Evolutionary conservation across 768 basidiomycete genomes (phyloP).

Genomic region (Amanita thiersii): DNA sequence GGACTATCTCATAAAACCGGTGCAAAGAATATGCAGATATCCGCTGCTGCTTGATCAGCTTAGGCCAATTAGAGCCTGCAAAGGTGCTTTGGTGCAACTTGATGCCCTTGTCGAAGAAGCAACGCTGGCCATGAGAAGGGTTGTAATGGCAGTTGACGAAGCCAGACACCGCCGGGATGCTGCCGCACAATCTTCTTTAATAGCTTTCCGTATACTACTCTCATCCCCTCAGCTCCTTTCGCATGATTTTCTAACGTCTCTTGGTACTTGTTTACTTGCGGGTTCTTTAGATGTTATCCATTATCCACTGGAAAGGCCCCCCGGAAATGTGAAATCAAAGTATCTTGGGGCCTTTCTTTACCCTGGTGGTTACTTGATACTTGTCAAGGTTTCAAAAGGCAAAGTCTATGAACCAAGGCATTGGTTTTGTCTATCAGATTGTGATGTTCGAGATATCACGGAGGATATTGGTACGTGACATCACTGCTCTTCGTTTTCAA

Average conservation of each 20-base stretch:
- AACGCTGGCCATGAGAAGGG: slow-evolving; percentile 64
- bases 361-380: slow-evolving; percentile 71
- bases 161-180: slow-evolving; percentile 64
- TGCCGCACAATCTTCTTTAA: slow-evolving; percentile 56
- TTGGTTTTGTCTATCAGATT: slow-evolving; percentile 76
- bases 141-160: slow-evolving; percentile 74
- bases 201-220: slow-evolving; percentile 53
- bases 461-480: slow-evolving; percentile 66
- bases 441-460: slow-evolving; percentile 60
- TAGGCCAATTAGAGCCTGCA: slow-evolving; percentile 24
- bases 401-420: slow-evolving; percentile 80
- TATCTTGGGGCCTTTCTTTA: slow-evolving; percentile 92
- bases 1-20: slow-evolving; percentile 96
- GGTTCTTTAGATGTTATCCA: slow-evolving; percentile 88
- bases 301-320: slow-evolving; percentile 39
- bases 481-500: slow-evolving; percentile 2
- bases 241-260: slow-evolving; percentile 55
- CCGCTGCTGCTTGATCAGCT: slow-evolving; percentile 83
- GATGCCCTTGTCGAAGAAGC: slow-evolving; percentile 44
- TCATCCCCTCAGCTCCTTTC: slow-evolving; percentile 30
- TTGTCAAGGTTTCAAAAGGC: slow-evolving; percentile 80
- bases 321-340: slow-evolving; percentile 60
- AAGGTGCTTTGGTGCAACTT: slow-evolving; percentile 23
- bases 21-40: slow-evolving; percentile 94
- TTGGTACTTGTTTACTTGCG: slow-evolving; percentile 73